A percentile compares a stretch with the other conserved stretches of the same genome.
Evolutionary conservation across 805 yeast species (phyloP).

Genomic region (Barnettozyma sucrosica): DNA sequence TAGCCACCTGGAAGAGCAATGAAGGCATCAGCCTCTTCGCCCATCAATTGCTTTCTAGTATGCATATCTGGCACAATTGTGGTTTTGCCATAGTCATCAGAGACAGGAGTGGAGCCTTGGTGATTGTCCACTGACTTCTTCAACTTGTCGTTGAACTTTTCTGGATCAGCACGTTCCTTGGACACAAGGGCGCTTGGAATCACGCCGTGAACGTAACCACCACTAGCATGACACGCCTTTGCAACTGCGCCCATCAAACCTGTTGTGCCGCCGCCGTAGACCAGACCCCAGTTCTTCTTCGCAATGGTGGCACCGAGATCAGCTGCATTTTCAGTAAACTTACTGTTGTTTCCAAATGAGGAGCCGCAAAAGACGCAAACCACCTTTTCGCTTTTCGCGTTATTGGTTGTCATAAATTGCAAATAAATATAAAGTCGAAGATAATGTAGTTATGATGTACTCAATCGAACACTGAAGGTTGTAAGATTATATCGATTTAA

Average conservation of each 20-base stretch:
- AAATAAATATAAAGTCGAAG: no score
- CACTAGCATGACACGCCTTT: constrained; percentile 39
- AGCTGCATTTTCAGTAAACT: constrained; percentile 48
- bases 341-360: constrained; percentile 54
- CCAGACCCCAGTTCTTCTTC: constrained; percentile 59
- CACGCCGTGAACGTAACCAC: constrained; percentile 75
- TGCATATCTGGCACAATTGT: constrained; percentile 86
- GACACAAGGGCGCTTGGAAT: constrained; percentile 80
- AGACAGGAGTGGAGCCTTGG: constrained; percentile 57
- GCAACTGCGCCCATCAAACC: constrained; percentile 81
- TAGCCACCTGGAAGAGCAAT: constrained; percentile 90
- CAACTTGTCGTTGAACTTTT: constrained; percentile 42
- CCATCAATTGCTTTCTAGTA: constrained; percentile 82
- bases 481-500: neutral
- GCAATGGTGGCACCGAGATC: constrained; percentile 57
- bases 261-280: constrained; percentile 88
- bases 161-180: constrained; percentile 55
- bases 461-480: no score
- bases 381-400: constrained; percentile 22
- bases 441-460: no score
- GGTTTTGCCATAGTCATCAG: constrained; percentile 60
- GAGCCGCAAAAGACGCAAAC: constrained; percentile 89
- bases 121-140: constrained; percentile 54
- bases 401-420: neutral
- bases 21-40: constrained; percentile 78